A percentile compares a stretch with the other conserved stretches of the same genome.
phyloP scores from a whole-genome alignment of 805 yeast genomes.

The Candida coleopterorum region DNA sequence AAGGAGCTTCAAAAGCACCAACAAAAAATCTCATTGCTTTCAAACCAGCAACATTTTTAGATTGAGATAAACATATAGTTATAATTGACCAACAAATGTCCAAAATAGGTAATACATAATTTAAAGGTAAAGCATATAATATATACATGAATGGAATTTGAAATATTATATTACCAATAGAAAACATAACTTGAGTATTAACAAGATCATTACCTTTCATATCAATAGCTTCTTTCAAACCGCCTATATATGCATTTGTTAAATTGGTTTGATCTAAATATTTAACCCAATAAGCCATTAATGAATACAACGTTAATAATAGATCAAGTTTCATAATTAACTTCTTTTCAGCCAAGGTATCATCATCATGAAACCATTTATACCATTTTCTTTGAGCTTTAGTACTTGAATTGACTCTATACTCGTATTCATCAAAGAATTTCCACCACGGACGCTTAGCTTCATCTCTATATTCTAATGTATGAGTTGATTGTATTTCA shows the following conservation, averaged over 20 bases:
- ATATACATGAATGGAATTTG: conserved; percentile 60
- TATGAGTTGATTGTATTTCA: conserved; percentile 2
- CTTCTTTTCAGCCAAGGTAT: conserved; percentile 34
- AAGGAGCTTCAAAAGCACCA: conserved; percentile 69
- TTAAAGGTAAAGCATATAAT: conserved; percentile 52
- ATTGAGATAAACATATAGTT: conserved; percentile 52
- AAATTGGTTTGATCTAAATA: conserved; percentile 58
- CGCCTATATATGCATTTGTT: conserved; percentile 62
- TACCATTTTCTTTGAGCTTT: conserved; percentile 26
- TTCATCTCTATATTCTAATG: conserved; percentile 30
- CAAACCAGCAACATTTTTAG: conserved; percentile 44
- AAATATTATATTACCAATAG: conserved; percentile 55
- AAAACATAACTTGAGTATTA: conserved; percentile 53
- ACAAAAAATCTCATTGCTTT: conserved; percentile 62
- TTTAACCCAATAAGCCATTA: conserved; percentile 58
- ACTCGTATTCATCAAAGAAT: conserved; percentile 56
- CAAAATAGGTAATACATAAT: conserved; percentile 46
- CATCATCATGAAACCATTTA: conserved; percentile 47
- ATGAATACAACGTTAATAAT: conserved; percentile 27
- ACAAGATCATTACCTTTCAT: conserved; percentile 62
- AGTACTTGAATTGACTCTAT: conserved; percentile 36
- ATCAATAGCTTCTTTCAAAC: conserved; percentile 51
- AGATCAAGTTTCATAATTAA: conserved; percentile 30
- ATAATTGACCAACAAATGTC: conserved; percentile 68
- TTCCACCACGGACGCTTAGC: conserved; percentile 30